Conservation (phyloP, 2,329 filamentous ascomycete genomes). For the Epichloe gansuensis region DNA sequence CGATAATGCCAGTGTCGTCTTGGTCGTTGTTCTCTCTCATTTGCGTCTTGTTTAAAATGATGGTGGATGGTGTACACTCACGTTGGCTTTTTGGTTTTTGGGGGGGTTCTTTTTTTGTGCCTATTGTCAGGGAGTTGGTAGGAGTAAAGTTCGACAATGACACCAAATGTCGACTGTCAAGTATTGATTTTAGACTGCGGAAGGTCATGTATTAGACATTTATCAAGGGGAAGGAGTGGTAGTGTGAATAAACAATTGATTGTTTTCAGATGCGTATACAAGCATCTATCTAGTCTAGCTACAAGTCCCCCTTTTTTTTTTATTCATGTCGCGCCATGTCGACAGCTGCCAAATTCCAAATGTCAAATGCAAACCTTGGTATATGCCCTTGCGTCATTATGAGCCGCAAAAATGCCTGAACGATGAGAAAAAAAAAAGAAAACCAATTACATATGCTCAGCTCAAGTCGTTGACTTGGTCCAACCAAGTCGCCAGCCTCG, state of each 20-base stretch:
- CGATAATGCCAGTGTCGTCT: background rate
- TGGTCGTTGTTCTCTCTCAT: background rate
- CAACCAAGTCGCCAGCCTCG: background rate
- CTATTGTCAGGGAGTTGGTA: background rate
- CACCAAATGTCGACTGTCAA: background rate
- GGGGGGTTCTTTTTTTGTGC: background rate
- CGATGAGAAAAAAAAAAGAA: background rate
- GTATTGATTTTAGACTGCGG: background rate
- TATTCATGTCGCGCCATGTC: background rate
- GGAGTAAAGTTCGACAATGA: background rate
- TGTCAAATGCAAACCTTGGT: conserved; percentile 1
- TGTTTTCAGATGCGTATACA: background rate
- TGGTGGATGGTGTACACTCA: background rate
- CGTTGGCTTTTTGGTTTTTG: background rate
- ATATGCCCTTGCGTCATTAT: background rate
- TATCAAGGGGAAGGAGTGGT: background rate
- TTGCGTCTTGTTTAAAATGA: background rate
- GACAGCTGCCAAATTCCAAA: background rate
- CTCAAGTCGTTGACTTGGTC: background rate
- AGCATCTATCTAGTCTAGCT: conserved; percentile 2
- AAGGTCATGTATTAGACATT: background rate
- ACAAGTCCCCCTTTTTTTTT: background rate
- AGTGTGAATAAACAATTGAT: background rate
- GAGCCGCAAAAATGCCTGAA: background rate
- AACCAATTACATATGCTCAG: background rate